Evolutionary conservation across 106 monocot species (phyloP), one percentile per base, ranked within the genome.

Genomic region (Chionographis japonica): DNA sequence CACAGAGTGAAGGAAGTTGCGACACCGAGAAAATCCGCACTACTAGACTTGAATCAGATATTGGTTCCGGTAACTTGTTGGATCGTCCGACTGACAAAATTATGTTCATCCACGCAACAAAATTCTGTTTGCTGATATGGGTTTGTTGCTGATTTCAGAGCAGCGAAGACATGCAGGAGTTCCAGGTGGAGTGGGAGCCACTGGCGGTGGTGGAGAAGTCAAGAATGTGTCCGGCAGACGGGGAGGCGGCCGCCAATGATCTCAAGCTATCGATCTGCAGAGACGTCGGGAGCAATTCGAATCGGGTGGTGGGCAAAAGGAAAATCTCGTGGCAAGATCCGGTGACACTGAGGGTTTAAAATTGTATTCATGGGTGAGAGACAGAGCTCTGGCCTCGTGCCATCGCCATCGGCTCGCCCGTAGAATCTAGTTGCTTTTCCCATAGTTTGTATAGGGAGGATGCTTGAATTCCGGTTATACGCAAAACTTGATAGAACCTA

Each of bases 11-110:
- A 37, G 56, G 71, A 83, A 66, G 65, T 63, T 73, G 53, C 65
- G 42, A 2, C 37, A 8, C 71, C 76, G 27, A 90, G 51, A 17
- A 50, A 60, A 14, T 37, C 73, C 61, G 20, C 63, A 36, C 46
- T 78, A 8, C 58, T 90, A 50, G 90, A 90, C 56, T 76, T 86
- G 65, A 90, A 90, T 63, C 86, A 84, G 81, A 62, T 72, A 37
- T 83, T 81, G 0, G 46, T 74, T 4, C 86, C 80, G 72, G 90
- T 84, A 81, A 81, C 16, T 14, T 10, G 12, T 4, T 52, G 18
- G 41, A 50, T 68, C 15, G 40, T 63, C 27, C 52, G 3, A 11
- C 20, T 20, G 12, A 66, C 14, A 15, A 46, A 46, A 46, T 5
- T 10, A 46, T 46, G 35, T 66, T n/a, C 46, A 42, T 18, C 0